phyloP scores from a whole-genome alignment of 179 eudicot genomes.

The Silene coronaria region DNA sequence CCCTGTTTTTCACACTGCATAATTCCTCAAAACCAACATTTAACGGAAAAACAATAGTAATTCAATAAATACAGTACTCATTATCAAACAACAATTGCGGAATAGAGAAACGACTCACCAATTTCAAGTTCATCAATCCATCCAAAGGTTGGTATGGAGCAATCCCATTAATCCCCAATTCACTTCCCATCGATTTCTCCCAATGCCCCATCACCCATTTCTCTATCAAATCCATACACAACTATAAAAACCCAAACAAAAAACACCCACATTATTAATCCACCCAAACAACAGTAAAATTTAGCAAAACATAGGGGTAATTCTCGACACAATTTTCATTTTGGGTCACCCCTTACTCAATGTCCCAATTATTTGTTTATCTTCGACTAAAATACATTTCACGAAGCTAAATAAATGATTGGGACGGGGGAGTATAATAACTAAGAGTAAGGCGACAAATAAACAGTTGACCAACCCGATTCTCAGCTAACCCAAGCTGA shows the following conservation, averaged over 20 bases:
- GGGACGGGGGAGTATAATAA: too few species aligned
- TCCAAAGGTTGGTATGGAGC: slow-evolving; percentile 53
- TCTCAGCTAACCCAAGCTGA: slow-evolving; percentile 78
- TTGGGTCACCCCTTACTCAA: too few species aligned
- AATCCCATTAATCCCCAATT: slow-evolving; percentile 44
- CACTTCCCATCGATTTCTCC: slow-evolving; percentile 30
- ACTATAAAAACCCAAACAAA: slow-evolving; percentile 21
- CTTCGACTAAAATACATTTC: too few species aligned
- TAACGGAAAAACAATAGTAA: neutral
- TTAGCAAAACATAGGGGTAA: neutral
- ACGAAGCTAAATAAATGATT: too few species aligned
- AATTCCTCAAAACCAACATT: slow-evolving; percentile 5
- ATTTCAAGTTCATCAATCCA: slow-evolving; percentile 47
- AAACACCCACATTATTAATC: neutral
- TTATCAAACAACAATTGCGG: neutral
- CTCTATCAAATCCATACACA: slow-evolving; percentile 63
- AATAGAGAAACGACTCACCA: slow-evolving; percentile 29
- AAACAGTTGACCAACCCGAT: slow-evolving; percentile 36
- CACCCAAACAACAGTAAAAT: neutral
- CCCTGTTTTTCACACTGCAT: neutral
- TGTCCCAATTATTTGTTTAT: too few species aligned
- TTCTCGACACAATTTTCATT: too few species aligned
- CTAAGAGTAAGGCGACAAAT: neutral
- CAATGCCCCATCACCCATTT: slow-evolving; percentile 44
- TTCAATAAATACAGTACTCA: neutral